Evolutionary conservation across 192 early-diverging fungal species (phyloP), one percentile per base, ranked within the genome.

Genomic region (Linnemannia hyalina): DNA sequence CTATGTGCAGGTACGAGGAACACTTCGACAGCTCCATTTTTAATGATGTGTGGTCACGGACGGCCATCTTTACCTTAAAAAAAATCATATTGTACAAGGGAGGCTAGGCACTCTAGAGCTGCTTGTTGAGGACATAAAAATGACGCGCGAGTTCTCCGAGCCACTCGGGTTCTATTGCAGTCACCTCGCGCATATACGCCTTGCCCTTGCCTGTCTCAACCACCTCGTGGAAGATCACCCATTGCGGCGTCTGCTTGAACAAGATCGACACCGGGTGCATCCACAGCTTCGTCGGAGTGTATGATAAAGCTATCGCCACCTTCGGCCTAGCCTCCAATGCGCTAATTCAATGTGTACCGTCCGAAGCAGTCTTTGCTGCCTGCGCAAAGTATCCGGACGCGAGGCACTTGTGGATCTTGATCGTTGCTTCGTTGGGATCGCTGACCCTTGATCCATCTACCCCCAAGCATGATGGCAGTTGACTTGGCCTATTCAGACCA

Each of bases 151-250:
- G 93, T 89, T 99, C 97, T n/a, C 96, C 96, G 74, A 99, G 87
- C 98, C 98, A 99, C n/a, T 92, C 93, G 18, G 94, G 90, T 36
- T 99, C 98, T 32, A 99, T 96, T 16, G 95, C 94, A 0, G 97
- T 98, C 22, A 98, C 93, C 78, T 97, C 97, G 44, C 96, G 96
- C 97, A 99, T 99, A 82, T 96, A 99, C 77, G 97, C 95, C 86
- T 99, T 98, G 36, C 79, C 84, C 36, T 85, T 78, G 29, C 94
- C 94, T 32, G 98, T 99, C 93, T 98, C 94, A 2, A 99, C 93
- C 41, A 99, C 93, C 87, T 98, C 96, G 83, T 98, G 95, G 85
- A 98, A 99, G 23, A 99, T 94, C 54, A 99, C 96, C 89, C 97
- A 99, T 73, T 97, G 94, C 11, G 98, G 96, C 54, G 94, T 89